Evolutionary conservation across 2,329 filamentous ascomycete genomes (phyloP).

Genomic region (Pyrenophora seminiperda): DNA sequence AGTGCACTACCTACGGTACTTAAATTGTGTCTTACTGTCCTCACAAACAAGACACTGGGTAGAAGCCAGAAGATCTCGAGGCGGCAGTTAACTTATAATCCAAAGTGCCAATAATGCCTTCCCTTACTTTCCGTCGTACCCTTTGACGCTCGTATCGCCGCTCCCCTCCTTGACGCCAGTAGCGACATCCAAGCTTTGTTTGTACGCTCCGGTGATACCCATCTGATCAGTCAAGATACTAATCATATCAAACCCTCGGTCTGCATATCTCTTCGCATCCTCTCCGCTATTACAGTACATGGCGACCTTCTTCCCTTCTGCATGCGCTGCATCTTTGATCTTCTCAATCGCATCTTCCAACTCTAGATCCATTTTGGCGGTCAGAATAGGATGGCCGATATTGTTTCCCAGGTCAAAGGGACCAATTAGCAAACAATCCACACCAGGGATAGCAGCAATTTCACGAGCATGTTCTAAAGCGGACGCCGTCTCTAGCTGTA

Average conservation of each 20-base stretch:
- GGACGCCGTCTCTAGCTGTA: constrained; percentile 54
- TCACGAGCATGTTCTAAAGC: constrained; percentile 51
- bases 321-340: constrained; percentile 58
- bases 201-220: constrained; percentile 51
- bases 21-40: no score
- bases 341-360: constrained; percentile 58
- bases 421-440: constrained; percentile 60
- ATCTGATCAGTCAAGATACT: constrained; percentile 54
- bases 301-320: constrained; percentile 59
- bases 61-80: no score
- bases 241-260: constrained; percentile 62
- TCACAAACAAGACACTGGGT: no score
- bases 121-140: constrained; percentile 27
- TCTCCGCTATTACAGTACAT: constrained; percentile 62
- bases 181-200: constrained; percentile 41
- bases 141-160: constrained; percentile 23
- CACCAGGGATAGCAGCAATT: constrained; percentile 59
- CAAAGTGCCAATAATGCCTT: neutral
- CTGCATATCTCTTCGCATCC: constrained; percentile 57
- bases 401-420: constrained; percentile 64
- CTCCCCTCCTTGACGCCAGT: constrained; percentile 28
- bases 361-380: constrained; percentile 55
- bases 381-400: constrained; percentile 59
- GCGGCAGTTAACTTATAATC: no score
- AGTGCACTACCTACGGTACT: no score